phyloP scores from a whole-genome alignment of 257 asterid genomes.

The Petunia axillaris region DNA sequence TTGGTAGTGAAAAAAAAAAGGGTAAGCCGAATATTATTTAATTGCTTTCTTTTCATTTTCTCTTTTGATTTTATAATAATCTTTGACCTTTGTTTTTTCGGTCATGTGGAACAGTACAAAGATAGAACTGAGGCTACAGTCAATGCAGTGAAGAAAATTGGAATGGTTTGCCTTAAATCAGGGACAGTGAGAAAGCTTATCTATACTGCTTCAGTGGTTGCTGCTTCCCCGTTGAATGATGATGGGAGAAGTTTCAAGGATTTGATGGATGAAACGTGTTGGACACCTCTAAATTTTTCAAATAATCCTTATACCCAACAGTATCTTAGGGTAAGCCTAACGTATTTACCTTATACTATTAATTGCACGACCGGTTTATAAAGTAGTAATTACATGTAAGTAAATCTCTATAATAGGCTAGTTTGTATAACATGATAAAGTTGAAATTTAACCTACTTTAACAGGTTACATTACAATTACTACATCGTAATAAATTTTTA shows the following conservation, averaged over 20 bases:
- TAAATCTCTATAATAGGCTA: no score
- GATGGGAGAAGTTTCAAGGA: conserved; percentile 50
- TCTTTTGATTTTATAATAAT: no score
- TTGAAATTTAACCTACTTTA: no score
- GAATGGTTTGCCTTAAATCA: conserved; percentile 39
- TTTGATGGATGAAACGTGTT: conserved; percentile 59
- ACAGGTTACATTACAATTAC: no score
- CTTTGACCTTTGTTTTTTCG: neutral
- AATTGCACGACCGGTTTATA: no score
- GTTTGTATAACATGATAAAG: no score
- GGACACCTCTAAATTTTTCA: conserved; percentile 57
- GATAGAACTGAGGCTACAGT: conserved; percentile 55
- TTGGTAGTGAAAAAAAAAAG: no score
- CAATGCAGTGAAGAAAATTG: conserved; percentile 43
- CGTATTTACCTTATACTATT: neutral
- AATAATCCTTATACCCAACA: conserved; percentile 21
- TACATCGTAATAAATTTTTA: neutral
- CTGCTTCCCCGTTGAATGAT: conserved; percentile 49
- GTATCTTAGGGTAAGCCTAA: conserved; percentile 23
- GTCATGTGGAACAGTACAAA: conserved; percentile 45
- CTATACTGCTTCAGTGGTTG: conserved; percentile 54
- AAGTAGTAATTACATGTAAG: no score
- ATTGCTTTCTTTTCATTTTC: no score
- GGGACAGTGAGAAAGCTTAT: conserved; percentile 47
- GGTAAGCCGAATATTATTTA: no score